Percentiles rank a stretch among this genome's conserved stretches.
phyloP scores from a whole-genome alignment of 441 rosid genomes.

The Populus hybrid region DNA sequence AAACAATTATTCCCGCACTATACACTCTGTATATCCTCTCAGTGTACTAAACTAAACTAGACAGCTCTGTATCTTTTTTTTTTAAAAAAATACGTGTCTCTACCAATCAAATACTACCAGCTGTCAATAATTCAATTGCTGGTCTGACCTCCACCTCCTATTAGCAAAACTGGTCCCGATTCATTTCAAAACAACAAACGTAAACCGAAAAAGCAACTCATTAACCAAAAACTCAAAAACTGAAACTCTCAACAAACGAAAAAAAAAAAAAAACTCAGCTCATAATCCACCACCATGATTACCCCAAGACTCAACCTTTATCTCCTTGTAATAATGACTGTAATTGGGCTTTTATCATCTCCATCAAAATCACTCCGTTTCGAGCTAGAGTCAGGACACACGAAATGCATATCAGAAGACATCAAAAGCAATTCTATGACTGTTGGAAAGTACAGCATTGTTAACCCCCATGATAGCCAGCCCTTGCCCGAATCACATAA shows the following conservation, averaged over 20 bases:
- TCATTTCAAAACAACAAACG: not conserved
- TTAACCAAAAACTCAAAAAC: not conserved
- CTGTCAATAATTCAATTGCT: slow-evolving; percentile 15
- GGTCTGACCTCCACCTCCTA: not conserved
- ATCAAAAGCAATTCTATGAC: slow-evolving; percentile 56
- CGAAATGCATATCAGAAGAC: slow-evolving; percentile 87
- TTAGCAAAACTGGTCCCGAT: no score
- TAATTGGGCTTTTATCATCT: slow-evolving; percentile 32
- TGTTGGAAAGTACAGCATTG: slow-evolving; percentile 70
- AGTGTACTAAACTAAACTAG: no score
- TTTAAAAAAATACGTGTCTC: slow-evolving; percentile 12
- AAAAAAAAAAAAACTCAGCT: not conserved
- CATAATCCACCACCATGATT: not conserved
- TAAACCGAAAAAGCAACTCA: no score
- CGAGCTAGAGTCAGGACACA: slow-evolving; percentile 58
- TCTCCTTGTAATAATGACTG: not conserved
- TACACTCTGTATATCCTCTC: no score
- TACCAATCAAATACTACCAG: slow-evolving; percentile 28
- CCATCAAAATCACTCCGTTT: slow-evolving; percentile 54
- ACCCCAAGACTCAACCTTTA: not conserved
- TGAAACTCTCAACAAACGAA: not conserved
- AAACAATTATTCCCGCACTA: no score
- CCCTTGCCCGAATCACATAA: slow-evolving; percentile 63
- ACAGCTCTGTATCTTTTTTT: no score
- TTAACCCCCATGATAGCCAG: slow-evolving; percentile 56